Evolutionary conservation across 2,329 filamentous ascomycete genomes (phyloP).

Genomic region (Hymenoscyphus repandus): DNA sequence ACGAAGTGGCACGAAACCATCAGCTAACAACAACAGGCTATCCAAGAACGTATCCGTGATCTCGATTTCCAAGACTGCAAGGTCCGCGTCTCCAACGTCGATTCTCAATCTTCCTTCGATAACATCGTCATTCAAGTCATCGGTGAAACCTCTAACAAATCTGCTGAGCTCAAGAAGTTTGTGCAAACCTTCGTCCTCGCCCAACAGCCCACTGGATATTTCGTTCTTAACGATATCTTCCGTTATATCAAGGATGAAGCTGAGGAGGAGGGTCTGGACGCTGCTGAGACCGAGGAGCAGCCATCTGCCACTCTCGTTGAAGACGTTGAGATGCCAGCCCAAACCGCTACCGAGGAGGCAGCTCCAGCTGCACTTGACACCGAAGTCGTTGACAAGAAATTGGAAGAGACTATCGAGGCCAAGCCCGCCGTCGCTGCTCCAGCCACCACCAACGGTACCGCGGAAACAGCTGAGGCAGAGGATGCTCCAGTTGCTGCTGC

Average conservation of each 20-base stretch:
- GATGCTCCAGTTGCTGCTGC: constrained; percentile 26
- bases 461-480: constrained; percentile 30
- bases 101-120: constrained; percentile 85
- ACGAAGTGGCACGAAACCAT: background rate
- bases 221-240: constrained; percentile 97
- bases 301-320: constrained; percentile 24
- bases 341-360: constrained; percentile 32
- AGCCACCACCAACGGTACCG: constrained; percentile 41
- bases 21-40: constrained; percentile 54
- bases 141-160: constrained; percentile 94
- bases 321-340: constrained; percentile 31
- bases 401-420: constrained; percentile 55
- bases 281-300: constrained; percentile 25
- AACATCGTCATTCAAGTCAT: constrained; percentile 98
- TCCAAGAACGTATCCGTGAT: constrained; percentile 89
- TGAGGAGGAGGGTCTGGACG: constrained; percentile 62
- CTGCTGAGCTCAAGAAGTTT: constrained; percentile 87
- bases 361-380: constrained; percentile 37
- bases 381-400: constrained; percentile 65
- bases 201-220: constrained; percentile 94
- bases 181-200: constrained; percentile 97
- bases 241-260: constrained; percentile 82
- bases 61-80: constrained; percentile 97
- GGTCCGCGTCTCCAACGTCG: constrained; percentile 95
- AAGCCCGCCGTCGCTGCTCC: constrained; percentile 34